Percentiles rank a stretch among this genome's conserved stretches.
Evolutionary conservation across 345 rosid genomes (phyloP).

Genomic region (Eucalyptus regnans): DNA sequence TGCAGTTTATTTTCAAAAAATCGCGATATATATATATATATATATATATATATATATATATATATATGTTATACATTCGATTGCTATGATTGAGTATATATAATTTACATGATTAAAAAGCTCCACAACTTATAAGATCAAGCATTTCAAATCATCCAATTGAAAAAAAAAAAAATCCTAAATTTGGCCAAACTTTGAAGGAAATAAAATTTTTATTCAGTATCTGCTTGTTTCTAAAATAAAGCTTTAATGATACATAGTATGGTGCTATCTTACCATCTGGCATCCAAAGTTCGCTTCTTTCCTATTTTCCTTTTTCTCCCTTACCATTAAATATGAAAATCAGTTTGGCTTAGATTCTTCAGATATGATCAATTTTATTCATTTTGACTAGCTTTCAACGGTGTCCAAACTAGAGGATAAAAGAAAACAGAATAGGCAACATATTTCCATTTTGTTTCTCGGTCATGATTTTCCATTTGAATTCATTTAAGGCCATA

Average conservation of each 20-base stretch:
- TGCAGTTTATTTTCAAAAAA: too few species aligned
- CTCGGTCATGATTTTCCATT: not conserved
- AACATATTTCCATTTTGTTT: not conserved
- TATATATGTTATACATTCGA: not conserved
- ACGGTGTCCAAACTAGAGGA: not conserved
- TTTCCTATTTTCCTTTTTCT: not conserved
- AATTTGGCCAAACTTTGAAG: not conserved
- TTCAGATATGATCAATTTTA: not conserved
- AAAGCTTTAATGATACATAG: not conserved
- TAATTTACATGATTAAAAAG: not conserved
- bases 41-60: too few species aligned
- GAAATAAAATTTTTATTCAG: accelerated
- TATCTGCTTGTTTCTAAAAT: not conserved
- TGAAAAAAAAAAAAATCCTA: not conserved
- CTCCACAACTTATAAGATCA: not conserved
- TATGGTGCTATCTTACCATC: accelerated
- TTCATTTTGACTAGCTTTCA: not conserved
- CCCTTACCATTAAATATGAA: not conserved
- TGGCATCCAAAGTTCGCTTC: not conserved
- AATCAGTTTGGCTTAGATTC: not conserved
- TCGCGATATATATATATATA: too few species aligned
- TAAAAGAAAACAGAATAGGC: not conserved
- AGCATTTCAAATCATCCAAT: not conserved
- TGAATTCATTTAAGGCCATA: not conserved
- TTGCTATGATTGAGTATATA: not conserved